Evolutionary conservation across 2,329 filamentous ascomycete species (phyloP).

Genomic region (Cytospora mali): DNA sequence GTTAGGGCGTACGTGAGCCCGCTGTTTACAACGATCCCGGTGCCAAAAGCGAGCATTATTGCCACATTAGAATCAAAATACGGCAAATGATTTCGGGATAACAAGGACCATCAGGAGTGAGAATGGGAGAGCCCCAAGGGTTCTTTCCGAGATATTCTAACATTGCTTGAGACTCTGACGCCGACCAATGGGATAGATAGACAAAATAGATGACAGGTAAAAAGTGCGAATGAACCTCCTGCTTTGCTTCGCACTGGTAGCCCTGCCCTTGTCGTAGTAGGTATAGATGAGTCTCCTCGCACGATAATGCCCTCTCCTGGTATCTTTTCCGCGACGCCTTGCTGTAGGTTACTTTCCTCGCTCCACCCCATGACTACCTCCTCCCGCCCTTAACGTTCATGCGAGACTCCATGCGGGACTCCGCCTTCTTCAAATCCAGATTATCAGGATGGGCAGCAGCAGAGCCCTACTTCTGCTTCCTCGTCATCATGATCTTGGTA

Average conservation of each 20-base stretch:
- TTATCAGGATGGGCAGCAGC: slow-evolving; percentile 3
- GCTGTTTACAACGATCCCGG: slow-evolving; percentile 64
- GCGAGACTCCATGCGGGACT: background rate
- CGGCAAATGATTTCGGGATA: slow-evolving; percentile 60
- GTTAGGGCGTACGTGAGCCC: slow-evolving; percentile 61
- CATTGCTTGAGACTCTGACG: background rate
- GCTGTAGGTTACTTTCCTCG: background rate
- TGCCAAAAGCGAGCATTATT: slow-evolving; percentile 54
- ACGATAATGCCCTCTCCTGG: slow-evolving; percentile 15
- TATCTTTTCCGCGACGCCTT: slow-evolving; percentile 12
- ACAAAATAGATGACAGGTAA: slow-evolving; percentile 4
- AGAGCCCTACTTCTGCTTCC: slow-evolving; percentile 33
- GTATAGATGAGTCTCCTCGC: slow-evolving; percentile 11
- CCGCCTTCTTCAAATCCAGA: slow-evolving; percentile 14
- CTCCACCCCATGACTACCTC: background rate
- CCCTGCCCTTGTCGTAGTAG: slow-evolving; percentile 9
- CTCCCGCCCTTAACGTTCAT: slow-evolving; percentile 2
- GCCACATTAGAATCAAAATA: slow-evolving; percentile 71
- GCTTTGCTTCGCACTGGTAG: background rate
- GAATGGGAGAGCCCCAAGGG: slow-evolving; percentile 67
- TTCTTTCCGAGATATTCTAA: slow-evolving; percentile 60
- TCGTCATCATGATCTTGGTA: slow-evolving; percentile 60
- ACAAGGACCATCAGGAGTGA: slow-evolving; percentile 69
- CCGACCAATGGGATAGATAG: background rate
- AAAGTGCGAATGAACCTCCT: background rate